These are phyloP conservation scores for Diaporthe ilicicola DNA, from an alignment of 2,329 filamentous ascomycete genomes.

Conservation along the genomic window DNA sequence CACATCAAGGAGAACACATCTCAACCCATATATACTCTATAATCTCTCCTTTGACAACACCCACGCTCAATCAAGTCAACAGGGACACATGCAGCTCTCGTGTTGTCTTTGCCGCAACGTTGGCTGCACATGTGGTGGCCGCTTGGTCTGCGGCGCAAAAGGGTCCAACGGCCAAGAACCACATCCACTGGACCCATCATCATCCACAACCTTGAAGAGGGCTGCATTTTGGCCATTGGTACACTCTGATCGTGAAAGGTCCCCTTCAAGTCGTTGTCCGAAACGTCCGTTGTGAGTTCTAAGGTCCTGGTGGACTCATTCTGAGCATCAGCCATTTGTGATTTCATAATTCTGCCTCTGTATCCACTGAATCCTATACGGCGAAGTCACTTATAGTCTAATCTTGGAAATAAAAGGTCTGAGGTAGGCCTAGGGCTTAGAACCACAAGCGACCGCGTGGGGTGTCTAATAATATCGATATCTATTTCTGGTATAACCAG, in stretches of 20 bases:
- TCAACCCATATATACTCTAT: too few species aligned
- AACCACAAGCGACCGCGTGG: background rate
- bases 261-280: background rate
- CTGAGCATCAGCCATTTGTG: background rate
- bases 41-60: too few species aligned
- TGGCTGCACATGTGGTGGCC: background rate
- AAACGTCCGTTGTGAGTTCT: background rate
- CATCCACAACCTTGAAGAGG: background rate
- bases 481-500: background rate
- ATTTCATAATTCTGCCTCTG: background rate
- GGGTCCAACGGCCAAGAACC: background rate
- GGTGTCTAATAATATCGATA: background rate
- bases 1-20: too few species aligned
- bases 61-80: too few species aligned
- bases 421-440: background rate
- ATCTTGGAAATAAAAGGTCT: background rate
- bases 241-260: background rate
- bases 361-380: background rate
- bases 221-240: background rate
- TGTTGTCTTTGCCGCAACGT: too few species aligned
- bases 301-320: background rate
- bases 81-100: too few species aligned
- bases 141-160: background rate
- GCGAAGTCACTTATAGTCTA: background rate
- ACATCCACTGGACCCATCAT: background rate